A percentile compares a stretch with the other conserved stretches of the same genome.
Evolutionary conservation across 345 rosid genomes (phyloP).

Genomic region (Gossypium anomalum): DNA sequence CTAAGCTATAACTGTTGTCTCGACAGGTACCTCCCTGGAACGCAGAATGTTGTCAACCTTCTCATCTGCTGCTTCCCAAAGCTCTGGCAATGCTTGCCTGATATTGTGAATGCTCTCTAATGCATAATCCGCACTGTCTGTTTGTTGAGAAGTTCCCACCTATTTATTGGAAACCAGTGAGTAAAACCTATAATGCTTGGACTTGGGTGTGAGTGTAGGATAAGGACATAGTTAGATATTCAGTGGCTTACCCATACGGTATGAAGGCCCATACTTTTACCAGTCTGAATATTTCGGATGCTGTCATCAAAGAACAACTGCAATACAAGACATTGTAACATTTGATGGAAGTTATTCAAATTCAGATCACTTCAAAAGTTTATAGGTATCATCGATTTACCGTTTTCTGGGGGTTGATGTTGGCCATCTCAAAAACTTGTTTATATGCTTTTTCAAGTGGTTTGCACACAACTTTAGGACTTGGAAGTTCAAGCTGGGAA

Average conservation of each 20-base stretch:
- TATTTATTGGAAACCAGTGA: constrained; percentile 14
- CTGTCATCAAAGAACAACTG: constrained; percentile 97
- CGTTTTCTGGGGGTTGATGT: constrained; percentile 67
- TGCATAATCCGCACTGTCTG: constrained; percentile 65
- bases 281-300: constrained; percentile 66
- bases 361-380: background rate
- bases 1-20: constrained; percentile 62
- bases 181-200: background rate
- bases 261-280: constrained; percentile 67
- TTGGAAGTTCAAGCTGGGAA: constrained; percentile 39
- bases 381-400: constrained; percentile 34
- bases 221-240: background rate
- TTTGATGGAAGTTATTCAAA: background rate
- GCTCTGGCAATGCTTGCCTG: constrained; percentile 74
- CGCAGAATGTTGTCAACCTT: constrained; percentile 39
- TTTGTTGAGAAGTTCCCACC: constrained; percentile 70
- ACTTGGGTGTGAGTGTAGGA: background rate
- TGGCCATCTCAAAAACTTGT: constrained; percentile 60
- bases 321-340: background rate
- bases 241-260: constrained; percentile 66
- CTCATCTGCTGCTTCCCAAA: constrained; percentile 61
- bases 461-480: constrained; percentile 68
- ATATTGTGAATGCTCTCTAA: constrained; percentile 88
- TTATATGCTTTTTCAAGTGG: constrained; percentile 76
- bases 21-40: constrained; percentile 49